Evolutionary conservation across 2,329 filamentous ascomycete genomes (phyloP).

Genomic region (Penicillium oxalicum): DNA sequence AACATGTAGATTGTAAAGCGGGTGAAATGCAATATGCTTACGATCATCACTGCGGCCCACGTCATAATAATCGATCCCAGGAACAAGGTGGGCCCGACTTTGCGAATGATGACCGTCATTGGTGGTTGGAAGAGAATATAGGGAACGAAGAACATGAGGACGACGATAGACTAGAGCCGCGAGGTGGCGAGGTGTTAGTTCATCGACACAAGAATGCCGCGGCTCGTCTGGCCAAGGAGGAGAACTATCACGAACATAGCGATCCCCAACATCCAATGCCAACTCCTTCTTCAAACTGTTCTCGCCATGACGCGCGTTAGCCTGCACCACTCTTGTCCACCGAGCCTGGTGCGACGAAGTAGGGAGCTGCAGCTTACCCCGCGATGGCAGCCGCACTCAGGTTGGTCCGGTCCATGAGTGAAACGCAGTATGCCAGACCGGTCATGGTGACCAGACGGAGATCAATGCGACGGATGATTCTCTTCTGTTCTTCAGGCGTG

Average conservation of each 20-base stretch:
- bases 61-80: slow-evolving; percentile 24
- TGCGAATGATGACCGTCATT: slow-evolving; percentile 27
- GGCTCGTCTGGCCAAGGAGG: no score
- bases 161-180: slow-evolving; percentile 22
- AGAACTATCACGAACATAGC: slow-evolving; percentile 13
- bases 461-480: slow-evolving; percentile 66
- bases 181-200: not conserved
- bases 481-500: slow-evolving; percentile 52
- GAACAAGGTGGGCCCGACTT: slow-evolving; percentile 27
- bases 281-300: slow-evolving; percentile 14
- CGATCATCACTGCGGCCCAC: slow-evolving; percentile 27
- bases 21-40: slow-evolving; percentile 6
- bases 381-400: slow-evolving; percentile 62
- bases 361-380: slow-evolving; percentile 38
- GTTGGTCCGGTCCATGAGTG: slow-evolving; percentile 74
- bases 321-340: not conserved
- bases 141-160: slow-evolving; percentile 31
- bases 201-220: not conserved
- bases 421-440: slow-evolving; percentile 66
- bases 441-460: slow-evolving; percentile 56
- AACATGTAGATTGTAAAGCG: not conserved
- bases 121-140: slow-evolving; percentile 29
- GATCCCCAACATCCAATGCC: slow-evolving; percentile 9
- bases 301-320: not conserved
- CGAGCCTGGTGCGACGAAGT: not conserved